Base-by-base conservation (phyloP, 192 early-diverging fungal genomes). In the Coemansia sp. region DNA sequence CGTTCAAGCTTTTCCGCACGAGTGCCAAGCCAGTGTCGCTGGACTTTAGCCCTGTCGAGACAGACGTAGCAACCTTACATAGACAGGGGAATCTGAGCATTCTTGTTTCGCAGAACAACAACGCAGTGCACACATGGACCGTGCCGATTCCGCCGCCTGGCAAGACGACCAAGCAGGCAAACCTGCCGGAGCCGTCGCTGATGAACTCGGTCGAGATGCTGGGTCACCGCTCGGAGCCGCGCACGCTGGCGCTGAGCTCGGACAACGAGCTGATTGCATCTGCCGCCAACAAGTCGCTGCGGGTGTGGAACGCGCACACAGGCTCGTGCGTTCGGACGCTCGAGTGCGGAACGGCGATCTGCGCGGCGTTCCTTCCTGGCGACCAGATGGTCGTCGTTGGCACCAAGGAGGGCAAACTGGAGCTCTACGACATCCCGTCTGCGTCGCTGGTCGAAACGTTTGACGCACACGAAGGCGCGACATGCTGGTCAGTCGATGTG, bases 221-320 rank as follows among this genome's bases (percentile, higher is more conserved):
- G 14, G 97, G 97, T 11, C 97, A 99, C 75, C 85, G 97, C 22
- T 85, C 86, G 22, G 97, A 99, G 74, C 85, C 95, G 32, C 90
- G 95, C 35, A 85, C 92, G 11, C 74, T 99, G 51, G 86, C 92
- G n/a, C 75, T 99, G 35, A 94, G 91, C 67, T 84, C 86, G 7
- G 93, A 98, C 75, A 92, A 93, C 67, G 89, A 91, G 66, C 70
- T 94, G 49, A 75, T 98, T 7, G 88, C 86, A 22, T 92, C 94
- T 46, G 94, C 89, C 7, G 93, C 94, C n/a, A 88, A 87, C 69
- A 83, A 83, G 67, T 75, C 82, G 1, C 74, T 98, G 62, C 97
- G 97, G 60, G 69, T 99, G 45, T 99, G 95, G 95, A 95, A 94
- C 55, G 75, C 89, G 30, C 83, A 85, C 53, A 93, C 92, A 1